phyloP scores from a whole-genome alignment of 768 basidiomycete genomes.

The Panaeolus cyanescens region DNA sequence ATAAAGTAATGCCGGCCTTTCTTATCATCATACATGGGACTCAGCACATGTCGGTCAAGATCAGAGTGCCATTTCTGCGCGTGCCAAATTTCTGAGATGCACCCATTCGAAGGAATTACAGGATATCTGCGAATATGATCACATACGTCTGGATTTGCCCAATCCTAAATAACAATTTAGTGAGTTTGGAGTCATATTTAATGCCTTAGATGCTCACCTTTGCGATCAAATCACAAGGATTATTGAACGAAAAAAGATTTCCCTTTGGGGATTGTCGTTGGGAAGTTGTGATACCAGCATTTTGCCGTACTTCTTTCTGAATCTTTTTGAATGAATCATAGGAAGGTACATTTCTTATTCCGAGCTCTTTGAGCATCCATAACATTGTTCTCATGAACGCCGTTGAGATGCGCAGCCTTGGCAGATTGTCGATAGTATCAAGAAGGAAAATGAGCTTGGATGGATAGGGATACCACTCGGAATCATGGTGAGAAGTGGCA shows the following conservation, averaged over 20 bases:
- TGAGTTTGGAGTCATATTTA: neutral
- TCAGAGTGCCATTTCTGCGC: constrained; percentile 19
- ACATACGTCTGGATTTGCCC: constrained; percentile 21
- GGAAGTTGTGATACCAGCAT: neutral
- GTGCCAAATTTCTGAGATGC: constrained; percentile 27
- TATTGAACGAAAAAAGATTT: neutral
- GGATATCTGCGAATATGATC: constrained; percentile 23
- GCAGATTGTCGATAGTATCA: constrained; percentile 33
- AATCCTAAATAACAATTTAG: constrained; percentile 15
- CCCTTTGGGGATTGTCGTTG: neutral
- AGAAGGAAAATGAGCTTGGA: constrained; percentile 21
- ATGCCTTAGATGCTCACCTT: neutral
- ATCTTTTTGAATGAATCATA: constrained; percentile 18
- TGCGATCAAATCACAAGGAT: neutral
- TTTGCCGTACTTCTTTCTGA: neutral
- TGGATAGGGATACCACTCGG: constrained; percentile 11
- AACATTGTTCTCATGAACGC: constrained; percentile 30
- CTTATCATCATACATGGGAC: constrained; percentile 18
- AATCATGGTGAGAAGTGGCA: neutral
- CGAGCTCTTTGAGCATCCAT: constrained; percentile 28
- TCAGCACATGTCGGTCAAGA: constrained; percentile 14
- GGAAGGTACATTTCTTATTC: constrained; percentile 29
- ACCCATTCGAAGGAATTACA: constrained; percentile 19
- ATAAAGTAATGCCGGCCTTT: constrained; percentile 15
- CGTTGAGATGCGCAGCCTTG: constrained; percentile 28